phyloP scores from a whole-genome alignment of 106 monocot genomes.

The Allium cepa region DNA sequence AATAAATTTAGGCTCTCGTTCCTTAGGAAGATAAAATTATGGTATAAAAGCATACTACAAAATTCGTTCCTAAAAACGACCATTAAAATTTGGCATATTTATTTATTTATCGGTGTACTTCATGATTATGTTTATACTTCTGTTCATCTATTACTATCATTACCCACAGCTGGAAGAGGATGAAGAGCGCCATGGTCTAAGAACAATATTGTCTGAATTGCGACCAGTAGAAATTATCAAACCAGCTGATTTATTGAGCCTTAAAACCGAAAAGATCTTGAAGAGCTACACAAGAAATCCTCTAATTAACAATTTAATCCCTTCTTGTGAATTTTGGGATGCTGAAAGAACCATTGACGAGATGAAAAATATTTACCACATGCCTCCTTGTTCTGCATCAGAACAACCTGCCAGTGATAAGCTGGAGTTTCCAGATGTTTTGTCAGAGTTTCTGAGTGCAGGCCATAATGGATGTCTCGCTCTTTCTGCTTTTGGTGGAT shows the following conservation, averaged over 20 bases:
- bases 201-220: slow-evolving; percentile 77
- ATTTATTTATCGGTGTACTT: neutral
- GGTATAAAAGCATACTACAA: too few species aligned
- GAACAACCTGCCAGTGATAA: slow-evolving; percentile 1
- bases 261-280: slow-evolving; percentile 73
- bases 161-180: slow-evolving; percentile 74
- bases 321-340: slow-evolving; percentile 85
- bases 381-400: slow-evolving; percentile 5
- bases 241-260: slow-evolving; percentile 61
- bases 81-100: neutral
- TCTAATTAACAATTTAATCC: slow-evolving; percentile 68
- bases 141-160: too few species aligned
- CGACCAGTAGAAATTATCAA: slow-evolving; percentile 93
- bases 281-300: slow-evolving; percentile 75
- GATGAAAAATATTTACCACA: slow-evolving; percentile 40
- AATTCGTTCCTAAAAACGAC: too few species aligned
- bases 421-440: slow-evolving; percentile 36
- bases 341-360: slow-evolving; percentile 68
- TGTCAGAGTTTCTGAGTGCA: slow-evolving; percentile 41
- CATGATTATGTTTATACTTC: too few species aligned
- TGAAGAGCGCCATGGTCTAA: slow-evolving; percentile 57
- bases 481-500: slow-evolving; percentile 94
- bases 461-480: slow-evolving; percentile 48
- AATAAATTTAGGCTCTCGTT: too few species aligned
- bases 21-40: too few species aligned